Evolutionary conservation across 1,139 yeast genomes (phyloP).

Genomic region (Cylindricascospora bacillispora): DNA sequence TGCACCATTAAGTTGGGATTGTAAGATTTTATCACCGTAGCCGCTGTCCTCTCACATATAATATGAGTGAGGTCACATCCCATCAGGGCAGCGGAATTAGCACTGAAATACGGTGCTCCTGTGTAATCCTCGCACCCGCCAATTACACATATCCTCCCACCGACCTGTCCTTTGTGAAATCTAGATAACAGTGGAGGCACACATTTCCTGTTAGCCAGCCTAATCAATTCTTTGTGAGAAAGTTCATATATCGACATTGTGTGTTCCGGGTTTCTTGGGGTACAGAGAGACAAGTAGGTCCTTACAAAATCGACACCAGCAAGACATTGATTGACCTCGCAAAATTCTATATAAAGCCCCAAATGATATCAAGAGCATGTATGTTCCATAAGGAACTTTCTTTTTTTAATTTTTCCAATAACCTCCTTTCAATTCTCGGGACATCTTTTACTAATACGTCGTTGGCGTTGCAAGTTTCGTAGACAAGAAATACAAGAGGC

Average conservation of each 20-base stretch:
- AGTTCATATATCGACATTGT: constrained; percentile 2
- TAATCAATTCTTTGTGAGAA: constrained; percentile 35
- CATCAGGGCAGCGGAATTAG: constrained; percentile 68
- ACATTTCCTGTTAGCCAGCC: constrained; percentile 35
- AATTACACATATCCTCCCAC: constrained; percentile 73
- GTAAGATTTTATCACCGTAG: constrained; percentile 69
- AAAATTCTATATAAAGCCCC: too few relatives aligned
- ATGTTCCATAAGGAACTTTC: too few relatives aligned
- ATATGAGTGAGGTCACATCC: constrained; percentile 89
- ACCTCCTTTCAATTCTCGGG: too few relatives aligned
- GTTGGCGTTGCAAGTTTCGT: too few relatives aligned
- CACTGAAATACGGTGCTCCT: constrained; percentile 90
- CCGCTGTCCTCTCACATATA: constrained; percentile 70
- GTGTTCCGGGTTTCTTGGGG: neutral
- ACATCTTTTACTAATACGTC: too few relatives aligned
- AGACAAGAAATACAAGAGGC: too few relatives aligned
- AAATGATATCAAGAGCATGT: too few relatives aligned
- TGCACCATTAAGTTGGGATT: constrained; percentile 95
- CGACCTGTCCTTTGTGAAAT: constrained; percentile 82
- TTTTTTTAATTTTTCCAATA: too few relatives aligned
- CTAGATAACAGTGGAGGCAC: constrained; percentile 66
- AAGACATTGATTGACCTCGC: too few relatives aligned
- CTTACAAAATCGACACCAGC: too few relatives aligned
- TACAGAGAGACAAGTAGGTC: neutral
- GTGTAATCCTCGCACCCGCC: constrained; percentile 92